Percentiles rank a stretch among this genome's conserved stretches.
Evolutionary conservation across 1,139 yeast genomes (phyloP).

Genomic region (Taiozyma sp.): DNA sequence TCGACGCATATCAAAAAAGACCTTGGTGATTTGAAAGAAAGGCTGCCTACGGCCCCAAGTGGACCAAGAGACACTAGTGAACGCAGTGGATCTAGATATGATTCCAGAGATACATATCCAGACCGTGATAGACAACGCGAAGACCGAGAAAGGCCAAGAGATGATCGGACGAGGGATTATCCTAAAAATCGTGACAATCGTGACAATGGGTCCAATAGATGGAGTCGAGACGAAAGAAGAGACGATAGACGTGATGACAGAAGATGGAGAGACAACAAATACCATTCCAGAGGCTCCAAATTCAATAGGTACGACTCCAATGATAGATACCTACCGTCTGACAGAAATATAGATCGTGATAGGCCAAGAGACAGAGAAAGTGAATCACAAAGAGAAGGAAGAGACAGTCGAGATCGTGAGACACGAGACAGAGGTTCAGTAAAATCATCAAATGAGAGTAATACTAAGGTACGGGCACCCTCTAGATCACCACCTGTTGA

Average conservation of each 20-base stretch:
- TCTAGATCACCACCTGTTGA: background rate
- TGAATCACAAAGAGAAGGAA: background rate
- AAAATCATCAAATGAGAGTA: constrained; percentile 4
- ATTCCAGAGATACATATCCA: background rate
- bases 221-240: background rate
- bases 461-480: background rate
- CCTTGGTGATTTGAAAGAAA: background rate
- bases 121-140: background rate
- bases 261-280: background rate
- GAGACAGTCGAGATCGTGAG: background rate
- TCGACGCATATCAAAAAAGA: background rate
- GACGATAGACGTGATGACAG: background rate
- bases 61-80: background rate
- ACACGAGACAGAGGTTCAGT: background rate
- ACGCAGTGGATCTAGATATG: background rate
- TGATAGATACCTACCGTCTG: background rate
- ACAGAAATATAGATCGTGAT: background rate
- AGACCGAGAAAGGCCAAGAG: background rate
- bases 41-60: background rate
- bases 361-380: constrained; percentile 1
- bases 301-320: background rate
- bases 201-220: background rate
- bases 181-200: background rate
- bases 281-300: background rate
- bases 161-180: background rate